Evolutionary conservation across 768 basidiomycete genomes (phyloP), one percentile per base, ranked within the genome.

Genomic region (Dacryopinax primogenitus): DNA sequence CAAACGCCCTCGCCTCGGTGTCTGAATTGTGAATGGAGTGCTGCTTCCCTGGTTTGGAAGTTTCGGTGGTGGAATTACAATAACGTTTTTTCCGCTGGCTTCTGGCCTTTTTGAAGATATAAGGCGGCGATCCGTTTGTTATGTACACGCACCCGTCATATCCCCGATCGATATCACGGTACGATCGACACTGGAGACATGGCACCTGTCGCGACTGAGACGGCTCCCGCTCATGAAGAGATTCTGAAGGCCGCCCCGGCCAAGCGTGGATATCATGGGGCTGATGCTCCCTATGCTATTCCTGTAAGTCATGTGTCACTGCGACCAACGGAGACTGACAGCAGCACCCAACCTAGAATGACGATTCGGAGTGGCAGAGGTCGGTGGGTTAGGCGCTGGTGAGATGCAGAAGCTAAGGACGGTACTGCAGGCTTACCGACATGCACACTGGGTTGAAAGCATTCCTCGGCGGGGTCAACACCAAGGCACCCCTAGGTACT

Each of bases 361-460:
- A 58, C 30, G 51, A 58, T 30, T 26, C 51, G 23, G 51, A 58
- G 18, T 58, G 51, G 51, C 26, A 28, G 3, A 47, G 45, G 45
- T 47, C 9, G 7, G 45, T 47, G 9, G 23, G 13, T 15, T 26
- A 11, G 45, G 7, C 45, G 23, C 45, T 47, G 23, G 7, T 47
- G 23, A 11, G 13, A 7, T 12, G 13, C n/a, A 47, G 9, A 13
- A 7, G 9, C 45, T 11, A 47, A 9, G 13, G n/a, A 47, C 45
- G 11, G 28, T 13, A 11, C 34, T 62, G n/a, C 33, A 72, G 72
- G 62, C 66, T 73, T 36, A 71, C 71, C 65, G 67, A 64, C n/a
- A 65, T 69, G 63, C 70, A 73, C 37, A 64, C 66, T 33, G 70
- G 68, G 12, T 63, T 73, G 65, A 70, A 67, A 64, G 62, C 33